These are phyloP conservation scores for Penicillium odoratum DNA, from an alignment of 495 filamentous ascomycete species.

Conservation along the genomic window DNA sequence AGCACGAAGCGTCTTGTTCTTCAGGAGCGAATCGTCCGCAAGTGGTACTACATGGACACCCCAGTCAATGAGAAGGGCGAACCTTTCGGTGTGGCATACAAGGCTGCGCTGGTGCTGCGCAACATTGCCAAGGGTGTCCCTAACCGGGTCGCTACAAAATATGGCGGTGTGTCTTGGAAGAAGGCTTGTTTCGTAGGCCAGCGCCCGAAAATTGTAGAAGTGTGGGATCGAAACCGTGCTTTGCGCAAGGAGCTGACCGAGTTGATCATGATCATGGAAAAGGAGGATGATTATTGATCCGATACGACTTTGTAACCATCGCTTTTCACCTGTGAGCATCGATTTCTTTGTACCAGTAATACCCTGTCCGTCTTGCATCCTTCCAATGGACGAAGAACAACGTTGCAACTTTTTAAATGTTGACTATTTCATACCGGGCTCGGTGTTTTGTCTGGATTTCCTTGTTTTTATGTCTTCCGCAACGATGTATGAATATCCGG, in stretches of 20 bases:
- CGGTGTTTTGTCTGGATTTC: conserved; percentile 10
- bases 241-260: conserved; percentile 47
- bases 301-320: background rate
- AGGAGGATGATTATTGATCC: conserved; percentile 41
- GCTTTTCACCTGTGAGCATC: conserved; percentile 11
- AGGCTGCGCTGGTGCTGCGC: conserved; percentile 79
- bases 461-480: conserved; percentile 16
- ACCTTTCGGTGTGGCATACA: conserved; percentile 80
- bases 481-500: conserved; percentile 24
- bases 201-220: conserved; percentile 43
- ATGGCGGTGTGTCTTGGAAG: conserved; percentile 41
- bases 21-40: conserved; percentile 46
- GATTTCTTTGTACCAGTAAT: conserved; percentile 28
- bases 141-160: conserved; percentile 32
- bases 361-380: conserved; percentile 18
- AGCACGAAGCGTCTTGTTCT: conserved; percentile 41
- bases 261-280: conserved; percentile 47
- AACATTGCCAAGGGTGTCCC: conserved; percentile 81
- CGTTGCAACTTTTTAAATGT: background rate
- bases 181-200: conserved; percentile 44
- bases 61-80: conserved; percentile 77
- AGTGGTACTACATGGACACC: conserved; percentile 60
- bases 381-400: background rate
- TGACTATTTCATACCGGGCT: conserved; percentile 5
- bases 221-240: conserved; percentile 46